Base-by-base conservation (phyloP, 176 grass and related monocot genomes). In the Carex myosuroides region DNA sequence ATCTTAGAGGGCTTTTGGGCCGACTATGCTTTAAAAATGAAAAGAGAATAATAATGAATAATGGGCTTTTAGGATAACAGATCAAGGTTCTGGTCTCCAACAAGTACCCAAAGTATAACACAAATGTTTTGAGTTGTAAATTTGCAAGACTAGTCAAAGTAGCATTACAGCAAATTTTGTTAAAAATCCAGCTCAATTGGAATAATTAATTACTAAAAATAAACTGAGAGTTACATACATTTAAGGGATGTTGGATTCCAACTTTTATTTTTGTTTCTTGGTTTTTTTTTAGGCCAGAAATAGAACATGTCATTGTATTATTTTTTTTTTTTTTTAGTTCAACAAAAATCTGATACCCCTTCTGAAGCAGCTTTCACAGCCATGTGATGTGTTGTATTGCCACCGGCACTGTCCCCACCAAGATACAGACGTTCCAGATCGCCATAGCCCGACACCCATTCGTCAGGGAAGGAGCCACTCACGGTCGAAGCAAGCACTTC, bases 321-420 rank as follows among this genome's bases (percentile, higher is more conserved):
- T 12, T 54, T 3, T 12, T 54, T 14, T 41, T 54, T 2, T 2
- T 58, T 58, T 46, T 13, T 50, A 0, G 14, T 58, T 17, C 56
- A 58, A 58, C 14, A 58, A n/a, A 17, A 17, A 58, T 17, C 16
- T 58, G 14, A 69, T 70, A 67, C 58, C 46, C 62, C 77, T 60
- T 80, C 22, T 2, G 26, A 57, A 0, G 46, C 85, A 56, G 64
- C 85, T 26, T 41, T 83, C 56, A 89, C 35, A 21, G 78, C 85
- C 69, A 92, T 21, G 85, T 78, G 88, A 60, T 97, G 91, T 20
- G 86, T 88, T 16, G 88, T 84, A 85, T 90, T 97, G 2, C 60
- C 88, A 7, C 91, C 94, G 55, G 94, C 88, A 89, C 94, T 97
- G 80, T 52, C 76, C 8, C 94, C 91, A 52, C 3, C 84, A 14